phyloP scores from a whole-genome alignment of 768 basidiomycete species.

The Phaeotremella fagi region DNA sequence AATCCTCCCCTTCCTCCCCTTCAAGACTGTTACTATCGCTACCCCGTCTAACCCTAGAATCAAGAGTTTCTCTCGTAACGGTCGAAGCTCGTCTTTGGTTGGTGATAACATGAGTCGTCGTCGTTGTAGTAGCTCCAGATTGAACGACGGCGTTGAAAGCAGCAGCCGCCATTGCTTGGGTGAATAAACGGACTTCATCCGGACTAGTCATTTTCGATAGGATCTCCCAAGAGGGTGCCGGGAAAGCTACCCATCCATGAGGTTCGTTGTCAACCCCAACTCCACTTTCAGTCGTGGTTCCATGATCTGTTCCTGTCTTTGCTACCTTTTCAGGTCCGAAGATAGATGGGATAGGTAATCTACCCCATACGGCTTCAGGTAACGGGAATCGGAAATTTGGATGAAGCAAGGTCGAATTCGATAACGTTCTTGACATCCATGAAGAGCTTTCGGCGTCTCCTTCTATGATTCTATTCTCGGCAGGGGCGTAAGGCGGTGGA shows the following conservation, averaged over 20 bases:
- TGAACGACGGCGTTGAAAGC: conserved; percentile 35
- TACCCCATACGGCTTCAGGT: conserved; percentile 29
- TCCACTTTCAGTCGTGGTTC: neutral
- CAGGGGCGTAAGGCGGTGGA: conserved; percentile 40
- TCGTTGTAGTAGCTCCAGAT: conserved; percentile 15
- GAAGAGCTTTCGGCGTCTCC: conserved; percentile 2
- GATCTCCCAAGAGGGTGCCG: conserved; percentile 40
- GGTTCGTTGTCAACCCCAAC: too few relatives aligned
- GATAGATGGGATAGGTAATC: conserved; percentile 24
- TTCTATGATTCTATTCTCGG: too few relatives aligned
- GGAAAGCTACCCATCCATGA: conserved; percentile 32
- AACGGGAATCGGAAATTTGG: conserved; percentile 23
- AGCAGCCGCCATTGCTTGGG: conserved; percentile 31
- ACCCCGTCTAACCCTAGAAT: too few relatives aligned
- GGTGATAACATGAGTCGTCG: too few relatives aligned
- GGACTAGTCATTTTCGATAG: conserved; percentile 32
- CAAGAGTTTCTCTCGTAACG: too few relatives aligned
- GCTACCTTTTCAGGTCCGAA: conserved; percentile 4
- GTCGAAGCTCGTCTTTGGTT: too few relatives aligned
- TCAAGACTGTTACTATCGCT: too few relatives aligned
- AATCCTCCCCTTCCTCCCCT: too few relatives aligned
- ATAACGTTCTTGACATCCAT: conserved; percentile 37
- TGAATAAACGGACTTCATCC: conserved; percentile 35
- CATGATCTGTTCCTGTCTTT: neutral
- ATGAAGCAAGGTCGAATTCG: conserved; percentile 24